Evolutionary conservation across 2,329 filamentous ascomycete species (phyloP).

Genomic region (Talaromyces funiculosus): DNA sequence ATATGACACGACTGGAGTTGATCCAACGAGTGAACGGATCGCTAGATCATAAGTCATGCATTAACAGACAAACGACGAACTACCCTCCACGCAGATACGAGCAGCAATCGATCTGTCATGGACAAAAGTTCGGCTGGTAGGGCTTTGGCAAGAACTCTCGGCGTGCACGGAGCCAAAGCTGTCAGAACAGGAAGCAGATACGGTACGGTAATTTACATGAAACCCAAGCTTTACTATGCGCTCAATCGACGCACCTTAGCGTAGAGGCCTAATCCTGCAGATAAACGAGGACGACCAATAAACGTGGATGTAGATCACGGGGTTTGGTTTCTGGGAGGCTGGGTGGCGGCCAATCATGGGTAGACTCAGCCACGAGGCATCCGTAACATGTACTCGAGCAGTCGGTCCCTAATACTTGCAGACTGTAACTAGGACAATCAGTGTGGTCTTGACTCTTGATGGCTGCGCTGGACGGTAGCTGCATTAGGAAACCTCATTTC

Average conservation of each 20-base stretch:
- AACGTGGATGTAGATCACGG: background rate
- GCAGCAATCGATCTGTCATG: background rate
- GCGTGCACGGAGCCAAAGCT: background rate
- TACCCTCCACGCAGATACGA: background rate
- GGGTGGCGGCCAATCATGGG: background rate
- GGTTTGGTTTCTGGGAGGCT: background rate
- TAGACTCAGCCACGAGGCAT: background rate
- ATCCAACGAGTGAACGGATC: background rate
- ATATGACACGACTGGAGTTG: background rate
- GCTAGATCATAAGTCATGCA: background rate
- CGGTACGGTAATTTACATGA: constrained; percentile 2
- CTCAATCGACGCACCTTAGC: background rate
- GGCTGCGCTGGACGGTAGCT: no score
- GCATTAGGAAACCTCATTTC: background rate
- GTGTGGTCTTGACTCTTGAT: background rate
- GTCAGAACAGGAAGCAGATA: background rate
- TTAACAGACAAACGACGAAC: background rate
- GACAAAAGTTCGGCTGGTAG: background rate
- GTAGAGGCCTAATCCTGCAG: background rate
- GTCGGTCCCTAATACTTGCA: no score
- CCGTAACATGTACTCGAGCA: background rate
- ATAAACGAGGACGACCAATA: background rate
- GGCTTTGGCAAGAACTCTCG: background rate
- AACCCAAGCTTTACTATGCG: background rate
- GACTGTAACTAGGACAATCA: no score